These are phyloP conservation scores for Aureobasidium lini DNA, from an alignment of 2,329 filamentous ascomycete genomes.

Conservation along the genomic window DNA sequence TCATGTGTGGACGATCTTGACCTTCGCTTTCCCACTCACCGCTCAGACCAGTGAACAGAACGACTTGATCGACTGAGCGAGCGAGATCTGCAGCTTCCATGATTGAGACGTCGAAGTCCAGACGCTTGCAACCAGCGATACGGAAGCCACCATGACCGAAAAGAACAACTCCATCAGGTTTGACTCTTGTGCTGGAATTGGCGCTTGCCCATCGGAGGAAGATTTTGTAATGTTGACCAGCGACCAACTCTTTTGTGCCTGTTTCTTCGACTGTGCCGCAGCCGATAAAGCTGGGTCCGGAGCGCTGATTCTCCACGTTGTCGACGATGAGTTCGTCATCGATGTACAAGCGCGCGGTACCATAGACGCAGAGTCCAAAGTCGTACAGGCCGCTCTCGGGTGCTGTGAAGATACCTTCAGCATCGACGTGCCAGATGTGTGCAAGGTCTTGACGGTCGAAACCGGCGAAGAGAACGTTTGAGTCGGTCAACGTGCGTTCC, in stretches of 20 bases:
- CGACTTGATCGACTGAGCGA: constrained; percentile 57
- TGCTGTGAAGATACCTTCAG: constrained; percentile 52
- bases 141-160: constrained; percentile 4
- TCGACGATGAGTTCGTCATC: constrained; percentile 27
- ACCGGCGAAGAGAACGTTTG: constrained; percentile 46
- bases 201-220: background rate
- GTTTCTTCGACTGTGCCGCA: constrained; percentile 57
- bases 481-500: constrained; percentile 33
- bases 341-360: background rate
- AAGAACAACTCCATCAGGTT: background rate
- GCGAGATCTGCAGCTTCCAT: constrained; percentile 54
- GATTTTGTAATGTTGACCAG: background rate
- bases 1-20: constrained; percentile 55
- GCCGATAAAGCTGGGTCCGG: constrained; percentile 58
- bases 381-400: constrained; percentile 56
- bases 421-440: constrained; percentile 33
- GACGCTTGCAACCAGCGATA: background rate
- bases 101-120: background rate
- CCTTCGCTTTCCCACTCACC: constrained; percentile 37
- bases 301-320: constrained; percentile 43
- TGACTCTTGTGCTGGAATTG: background rate
- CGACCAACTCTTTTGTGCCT: constrained; percentile 37
- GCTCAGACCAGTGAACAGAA: constrained; percentile 58
- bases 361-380: constrained; percentile 57
- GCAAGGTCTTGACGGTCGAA: constrained; percentile 24